phyloP scores from a whole-genome alignment of 106 monocot genomes.

The Dendrobium chrysotoxum region DNA sequence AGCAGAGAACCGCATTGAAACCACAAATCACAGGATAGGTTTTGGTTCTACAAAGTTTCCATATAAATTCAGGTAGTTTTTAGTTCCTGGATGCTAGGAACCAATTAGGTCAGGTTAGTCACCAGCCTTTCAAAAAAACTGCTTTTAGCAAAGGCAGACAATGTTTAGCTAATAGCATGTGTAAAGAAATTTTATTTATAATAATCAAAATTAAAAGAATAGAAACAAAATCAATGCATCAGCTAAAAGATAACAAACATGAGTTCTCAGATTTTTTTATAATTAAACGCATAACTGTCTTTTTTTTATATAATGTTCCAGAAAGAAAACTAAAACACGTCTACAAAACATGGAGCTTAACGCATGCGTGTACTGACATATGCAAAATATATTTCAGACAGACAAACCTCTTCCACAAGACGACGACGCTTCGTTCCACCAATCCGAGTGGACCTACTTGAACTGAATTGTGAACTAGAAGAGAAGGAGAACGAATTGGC shows the following conservation, averaged over 20 bases:
- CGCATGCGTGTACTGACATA: not conserved
- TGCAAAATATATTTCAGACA: conserved; percentile 2
- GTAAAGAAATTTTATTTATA: not conserved
- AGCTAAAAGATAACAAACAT: not conserved
- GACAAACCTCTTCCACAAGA: conserved; percentile 84
- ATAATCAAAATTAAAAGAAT: not conserved
- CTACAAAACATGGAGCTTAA: not conserved
- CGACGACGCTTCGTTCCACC: conserved; percentile 71
- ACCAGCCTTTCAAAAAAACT: not conserved
- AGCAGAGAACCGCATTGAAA: not conserved
- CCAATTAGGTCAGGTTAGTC: not conserved
- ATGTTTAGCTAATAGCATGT: not conserved
- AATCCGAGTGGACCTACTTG: conserved; percentile 66
- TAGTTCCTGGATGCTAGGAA: not conserved
- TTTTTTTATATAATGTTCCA: not conserved
- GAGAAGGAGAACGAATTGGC: conserved; percentile 57
- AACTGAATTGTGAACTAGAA: conserved; percentile 41
- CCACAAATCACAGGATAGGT: not conserved
- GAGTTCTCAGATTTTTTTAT: not conserved
- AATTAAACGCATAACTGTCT: not conserved
- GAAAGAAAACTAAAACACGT: not conserved
- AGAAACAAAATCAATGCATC: not conserved
- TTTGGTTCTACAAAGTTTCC: not conserved
- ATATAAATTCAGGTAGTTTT: not conserved
- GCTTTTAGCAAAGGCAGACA: not conserved